phyloP scores from a whole-genome alignment of 2,329 filamentous ascomycete species.

The Penicillium sp. region DNA sequence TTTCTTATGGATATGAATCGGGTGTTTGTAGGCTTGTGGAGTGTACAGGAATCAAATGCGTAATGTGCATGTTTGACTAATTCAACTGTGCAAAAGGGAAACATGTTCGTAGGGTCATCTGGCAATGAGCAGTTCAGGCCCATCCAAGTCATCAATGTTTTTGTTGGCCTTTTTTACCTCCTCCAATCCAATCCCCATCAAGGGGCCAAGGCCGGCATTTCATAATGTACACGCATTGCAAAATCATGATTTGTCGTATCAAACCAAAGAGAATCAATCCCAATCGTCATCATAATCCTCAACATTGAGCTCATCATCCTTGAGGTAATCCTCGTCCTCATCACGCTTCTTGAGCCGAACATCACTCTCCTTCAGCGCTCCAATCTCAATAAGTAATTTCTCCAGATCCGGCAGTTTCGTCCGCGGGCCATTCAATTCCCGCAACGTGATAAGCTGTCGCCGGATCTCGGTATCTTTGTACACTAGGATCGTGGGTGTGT shows the following conservation, averaged over 20 bases:
- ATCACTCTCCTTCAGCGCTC: constrained; percentile 75
- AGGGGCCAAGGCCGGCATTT: constrained; percentile 4
- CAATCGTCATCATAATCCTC: constrained; percentile 56
- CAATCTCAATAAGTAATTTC: constrained; percentile 74
- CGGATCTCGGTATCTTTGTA: constrained; percentile 92
- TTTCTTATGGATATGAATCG: neutral
- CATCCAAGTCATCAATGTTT: neutral
- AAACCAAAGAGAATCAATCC: constrained; percentile 45
- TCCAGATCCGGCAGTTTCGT: constrained; percentile 75
- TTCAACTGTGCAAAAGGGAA: neutral
- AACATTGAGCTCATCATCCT: constrained; percentile 49
- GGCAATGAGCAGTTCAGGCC: neutral
- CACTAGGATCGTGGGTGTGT: constrained; percentile 89
- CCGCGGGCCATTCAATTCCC: constrained; percentile 69
- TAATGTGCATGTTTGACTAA: constrained; percentile 1
- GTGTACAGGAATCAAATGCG: neutral
- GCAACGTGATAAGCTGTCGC: constrained; percentile 86
- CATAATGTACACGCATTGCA: constrained; percentile 24
- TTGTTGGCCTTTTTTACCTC: neutral
- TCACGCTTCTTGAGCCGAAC: constrained; percentile 64
- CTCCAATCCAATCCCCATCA: neutral
- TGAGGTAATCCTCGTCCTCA: constrained; percentile 54
- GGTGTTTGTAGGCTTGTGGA: neutral
- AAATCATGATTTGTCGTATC: constrained; percentile 16
- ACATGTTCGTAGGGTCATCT: neutral